Base-by-base conservation (phyloP, 2,329 filamentous ascomycete genomes). In the Calcarisporium arbuscula region DNA sequence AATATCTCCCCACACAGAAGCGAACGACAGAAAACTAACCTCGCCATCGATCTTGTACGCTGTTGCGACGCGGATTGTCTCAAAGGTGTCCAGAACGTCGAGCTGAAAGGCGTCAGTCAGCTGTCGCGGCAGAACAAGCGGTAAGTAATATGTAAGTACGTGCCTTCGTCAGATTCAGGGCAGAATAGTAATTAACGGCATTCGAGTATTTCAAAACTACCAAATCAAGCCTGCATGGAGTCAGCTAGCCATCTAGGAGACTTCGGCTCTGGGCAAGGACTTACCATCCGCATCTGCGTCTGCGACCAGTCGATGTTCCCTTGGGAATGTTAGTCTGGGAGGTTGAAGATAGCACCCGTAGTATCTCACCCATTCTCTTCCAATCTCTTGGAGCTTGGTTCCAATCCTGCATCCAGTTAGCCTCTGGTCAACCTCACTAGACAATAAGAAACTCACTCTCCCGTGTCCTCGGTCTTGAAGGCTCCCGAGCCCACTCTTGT, bases 61-160 rank as follows among this genome's bases (percentile, higher is more conserved):
- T 11, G 82, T 74, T 14, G 82, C 83, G 32, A 85, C 68, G 57
- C 88, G 84, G 60, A 94, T 73, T 50, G 77, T 80, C 8, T 74
- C 68, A 54, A 94, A 87, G 20, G 74, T 74, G 54, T 88, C 83
- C 12, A 88, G 68, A 23, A 87, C 70, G 34, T 48, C 45, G 29
- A 53, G 49, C 43, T 37, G 47, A 84, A 40, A 21, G 28, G 28
- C 19, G 17, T 30, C 14, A 34, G 26, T 29, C 3, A 38, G 25
- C 27, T 30, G 26, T 18, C 8, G n/a, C 11, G 21, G 19, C 11
- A 28, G 22, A 28, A 30, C n/a, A 25, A 25, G 22, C 46, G 26
- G 19, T 27, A 19, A 38, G n/a, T n/a, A n/a, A n/a, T n/a, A n/a
- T 15, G 15, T n/a, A 21, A n/a, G 12, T 17, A 23, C 19, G 20